Base-by-base conservation (phyloP, 805 yeast species). In the Hanseniaspora hatyaiensis region DNA sequence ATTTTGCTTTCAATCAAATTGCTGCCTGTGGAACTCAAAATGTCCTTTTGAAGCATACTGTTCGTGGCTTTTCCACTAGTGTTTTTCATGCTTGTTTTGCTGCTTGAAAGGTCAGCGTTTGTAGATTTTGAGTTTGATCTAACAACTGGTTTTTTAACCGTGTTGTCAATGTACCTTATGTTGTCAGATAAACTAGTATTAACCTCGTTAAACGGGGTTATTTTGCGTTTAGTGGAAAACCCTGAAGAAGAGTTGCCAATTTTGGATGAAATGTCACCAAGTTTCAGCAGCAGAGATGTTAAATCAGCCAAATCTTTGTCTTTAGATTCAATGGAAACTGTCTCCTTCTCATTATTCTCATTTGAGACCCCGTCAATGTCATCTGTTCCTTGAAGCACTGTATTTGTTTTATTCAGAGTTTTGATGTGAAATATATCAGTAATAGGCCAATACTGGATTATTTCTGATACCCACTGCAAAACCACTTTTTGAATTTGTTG, bases 401-500 rank as follows among this genome's bases (percentile, higher is more conserved):
- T n/a, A n/a, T n/a, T n/a, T n/a, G n/a, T n/a, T 31, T 31, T 45
- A 13, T 22, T 23, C 3, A 31, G 30, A 13, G 4, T 32, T 30
- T 20, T 37, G 22, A 28, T 24, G 6, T 13, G 9, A 12, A 15
- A 83, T n/a, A 45, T 37, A 31, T 45, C 49, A 8, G 40, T 40
- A 11, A 45, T 76, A 13, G 74, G 49, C 49, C 49, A 45, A 37
- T 30, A 33, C 8, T 40, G 75, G 22, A 92, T 64, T 29, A 92
- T 67, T 15, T 78, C 78, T 47, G 75, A 78, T 13, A 92, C 65
- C 98, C 98, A 92, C 40, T 77, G 75, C 42, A 89, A 67, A 0
- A 85, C 85, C 3, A 82, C 83, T 28, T 79, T 62, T 60, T 85
- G 94, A 38, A 88, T 82, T 55, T 84, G 84, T 37, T 74, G 75